phyloP scores from a whole-genome alignment of 768 basidiomycete species.

The Candolleomyces eurysporus region DNA sequence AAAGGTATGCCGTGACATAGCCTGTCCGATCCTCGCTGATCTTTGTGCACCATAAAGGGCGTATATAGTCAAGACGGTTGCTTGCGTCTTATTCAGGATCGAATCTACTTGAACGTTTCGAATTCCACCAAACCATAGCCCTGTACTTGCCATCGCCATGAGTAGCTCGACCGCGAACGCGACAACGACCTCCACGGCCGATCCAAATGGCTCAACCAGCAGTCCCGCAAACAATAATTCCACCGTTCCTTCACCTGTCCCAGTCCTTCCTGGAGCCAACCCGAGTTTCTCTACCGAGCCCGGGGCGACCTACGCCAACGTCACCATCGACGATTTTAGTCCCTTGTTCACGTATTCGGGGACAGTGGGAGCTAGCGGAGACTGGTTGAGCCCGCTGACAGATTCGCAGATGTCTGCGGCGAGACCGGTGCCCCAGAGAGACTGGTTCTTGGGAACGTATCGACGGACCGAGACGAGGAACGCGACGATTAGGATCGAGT shows the following conservation, averaged over 20 bases:
- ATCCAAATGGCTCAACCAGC: neutral
- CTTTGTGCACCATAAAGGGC: too few species aligned
- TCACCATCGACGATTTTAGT: slow-evolving; percentile 12
- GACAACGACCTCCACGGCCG: neutral
- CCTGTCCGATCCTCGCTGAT: too few species aligned
- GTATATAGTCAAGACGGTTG: too few species aligned
- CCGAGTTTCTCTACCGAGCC: neutral
- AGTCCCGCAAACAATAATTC: neutral
- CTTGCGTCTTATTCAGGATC: too few species aligned
- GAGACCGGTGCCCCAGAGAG: neutral
- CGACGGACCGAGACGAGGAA: neutral
- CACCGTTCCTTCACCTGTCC: neutral
- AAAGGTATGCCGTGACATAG: too few species aligned
- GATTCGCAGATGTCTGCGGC: neutral
- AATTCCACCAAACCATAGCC: too few species aligned
- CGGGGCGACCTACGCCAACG: slow-evolving; percentile 11
- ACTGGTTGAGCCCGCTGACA: slow-evolving; percentile 2
- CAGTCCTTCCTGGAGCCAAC: neutral
- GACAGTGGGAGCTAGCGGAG: neutral
- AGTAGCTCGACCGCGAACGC: neutral
- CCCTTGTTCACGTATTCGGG: slow-evolving; percentile 6
- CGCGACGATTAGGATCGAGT: slow-evolving; percentile 2
- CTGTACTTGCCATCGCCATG: too few species aligned
- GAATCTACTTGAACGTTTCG: too few species aligned
- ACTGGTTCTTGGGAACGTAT: slow-evolving; percentile 8